phyloP scores from a whole-genome alignment of 139 green algal species.

The Chlamydomonas sp. region DNA sequence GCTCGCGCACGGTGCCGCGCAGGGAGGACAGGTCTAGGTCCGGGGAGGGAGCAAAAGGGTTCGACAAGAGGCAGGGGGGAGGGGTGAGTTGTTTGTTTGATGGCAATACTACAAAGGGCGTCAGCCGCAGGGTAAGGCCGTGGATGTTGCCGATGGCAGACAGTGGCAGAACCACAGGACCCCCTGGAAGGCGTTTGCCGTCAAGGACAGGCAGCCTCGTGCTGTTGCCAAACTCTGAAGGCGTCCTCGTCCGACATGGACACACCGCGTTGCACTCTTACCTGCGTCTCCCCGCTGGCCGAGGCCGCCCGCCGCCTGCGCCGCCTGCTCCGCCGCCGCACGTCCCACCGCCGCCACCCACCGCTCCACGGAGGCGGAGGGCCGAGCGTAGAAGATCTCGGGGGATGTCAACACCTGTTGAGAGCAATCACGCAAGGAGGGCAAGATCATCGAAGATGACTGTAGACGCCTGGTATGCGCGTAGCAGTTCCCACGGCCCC shows the following conservation, averaged over 20 bases:
- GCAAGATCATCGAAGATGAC: background rate
- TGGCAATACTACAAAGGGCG: too few species aligned
- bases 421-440: background rate
- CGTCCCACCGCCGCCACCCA: slow-evolving; percentile 31
- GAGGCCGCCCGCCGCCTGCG: slow-evolving; percentile 31
- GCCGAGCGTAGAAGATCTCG: slow-evolving; percentile 51
- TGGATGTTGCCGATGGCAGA: too few species aligned
- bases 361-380: slow-evolving; percentile 23
- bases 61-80: background rate
- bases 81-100: background rate
- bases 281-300: slow-evolving; percentile 20
- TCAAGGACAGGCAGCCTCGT: too few species aligned
- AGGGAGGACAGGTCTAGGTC: slow-evolving; percentile 13
- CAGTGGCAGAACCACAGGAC: too few species aligned
- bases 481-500: too few species aligned
- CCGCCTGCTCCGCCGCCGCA: slow-evolving; percentile 4
- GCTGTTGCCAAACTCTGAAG: too few species aligned
- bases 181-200: too few species aligned
- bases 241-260: too few species aligned
- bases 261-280: background rate
- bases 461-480: background rate
- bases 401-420: slow-evolving; percentile 9
- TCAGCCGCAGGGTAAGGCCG: too few species aligned
- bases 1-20: slow-evolving; percentile 10
- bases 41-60: background rate